Percentiles rank a stretch among this genome's conserved stretches.
These are phyloP conservation scores for Fusarium staphyleae DNA, from an alignment of 2,329 filamentous ascomycete genomes.

Conservation along the genomic window DNA sequence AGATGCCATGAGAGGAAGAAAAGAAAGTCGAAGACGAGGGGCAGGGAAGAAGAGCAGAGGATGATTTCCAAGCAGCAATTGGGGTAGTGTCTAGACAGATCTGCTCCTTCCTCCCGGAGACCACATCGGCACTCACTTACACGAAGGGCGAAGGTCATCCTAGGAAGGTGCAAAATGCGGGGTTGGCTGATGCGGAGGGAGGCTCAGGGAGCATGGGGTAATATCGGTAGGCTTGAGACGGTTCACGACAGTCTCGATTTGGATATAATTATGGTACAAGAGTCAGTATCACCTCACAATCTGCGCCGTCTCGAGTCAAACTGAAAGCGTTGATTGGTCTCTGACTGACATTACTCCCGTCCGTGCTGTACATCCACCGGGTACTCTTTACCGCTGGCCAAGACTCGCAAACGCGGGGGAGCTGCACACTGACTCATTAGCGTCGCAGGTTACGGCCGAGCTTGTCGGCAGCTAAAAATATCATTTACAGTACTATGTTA, in stretches of 20 bases:
- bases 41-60: constrained; percentile 7
- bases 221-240: background rate
- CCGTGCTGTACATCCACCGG: constrained; percentile 10
- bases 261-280: background rate
- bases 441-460: background rate
- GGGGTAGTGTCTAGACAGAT: constrained; percentile 13
- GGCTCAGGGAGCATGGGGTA: constrained; percentile 30
- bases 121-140: background rate
- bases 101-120: background rate
- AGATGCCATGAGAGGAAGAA: background rate
- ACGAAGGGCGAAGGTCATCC: no score
- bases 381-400: constrained; percentile 14
- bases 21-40: constrained; percentile 8
- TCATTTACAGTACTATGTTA: no score
- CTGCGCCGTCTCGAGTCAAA: constrained; percentile 13
- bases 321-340: background rate
- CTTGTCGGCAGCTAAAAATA: background rate
- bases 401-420: constrained; percentile 7
- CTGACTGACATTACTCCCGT: no score
- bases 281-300: constrained; percentile 6
- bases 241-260: background rate
- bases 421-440: constrained; percentile 23
- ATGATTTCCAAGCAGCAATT: constrained; percentile 5
- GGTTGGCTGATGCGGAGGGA: constrained; percentile 30
- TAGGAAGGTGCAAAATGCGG: constrained; percentile 26